Conservation (phyloP, 352 stramenopile genomes). For the Globisporangium cystogenes region DNA sequence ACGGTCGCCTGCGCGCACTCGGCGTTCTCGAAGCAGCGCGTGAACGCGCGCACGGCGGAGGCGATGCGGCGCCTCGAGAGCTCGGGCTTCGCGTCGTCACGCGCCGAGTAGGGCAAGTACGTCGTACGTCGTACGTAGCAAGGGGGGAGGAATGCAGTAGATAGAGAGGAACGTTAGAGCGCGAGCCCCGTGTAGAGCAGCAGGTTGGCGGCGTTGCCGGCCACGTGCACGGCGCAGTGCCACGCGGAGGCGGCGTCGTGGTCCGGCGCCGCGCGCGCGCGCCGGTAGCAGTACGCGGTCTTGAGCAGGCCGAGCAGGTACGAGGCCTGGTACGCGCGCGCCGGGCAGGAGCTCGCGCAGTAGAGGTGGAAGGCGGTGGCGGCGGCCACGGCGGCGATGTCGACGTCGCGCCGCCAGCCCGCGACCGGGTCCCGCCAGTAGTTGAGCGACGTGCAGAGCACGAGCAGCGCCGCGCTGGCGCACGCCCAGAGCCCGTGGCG, state of each 20-base stretch:
- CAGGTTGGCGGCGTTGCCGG: constrained; percentile 75
- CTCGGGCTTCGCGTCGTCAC: constrained; percentile 52
- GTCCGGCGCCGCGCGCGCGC: constrained; percentile 46
- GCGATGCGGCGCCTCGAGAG: constrained; percentile 41
- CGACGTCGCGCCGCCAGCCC: constrained; percentile 66
- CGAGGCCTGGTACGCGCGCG: constrained; percentile 40
- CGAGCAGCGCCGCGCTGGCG: constrained; percentile 48
- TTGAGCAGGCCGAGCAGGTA: constrained; percentile 68
- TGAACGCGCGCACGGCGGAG: constrained; percentile 34
- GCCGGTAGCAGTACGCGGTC: constrained; percentile 66
- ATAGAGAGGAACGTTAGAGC: constrained; percentile 17
- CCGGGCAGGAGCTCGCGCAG: constrained; percentile 44
- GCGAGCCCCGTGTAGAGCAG: constrained; percentile 67
- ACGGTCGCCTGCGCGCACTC: constrained; percentile 27
- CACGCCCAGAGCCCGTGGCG: constrained; percentile 61
- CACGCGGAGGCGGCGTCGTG: constrained; percentile 70
- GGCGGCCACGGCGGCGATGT: constrained; percentile 60
- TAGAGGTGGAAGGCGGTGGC: constrained; percentile 66
- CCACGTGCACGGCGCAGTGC: constrained; percentile 73
- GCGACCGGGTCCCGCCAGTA: constrained; percentile 72
- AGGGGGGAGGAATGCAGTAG: too few relatives aligned
- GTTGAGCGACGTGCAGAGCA: constrained; percentile 82
- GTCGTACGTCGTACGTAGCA: too few relatives aligned
- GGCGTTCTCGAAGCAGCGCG: constrained; percentile 40
- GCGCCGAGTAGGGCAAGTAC: constrained; percentile 17